Evolutionary conservation across 2,329 filamentous ascomycete genomes (phyloP).

Genomic region (Tolypocladium amazonense): DNA sequence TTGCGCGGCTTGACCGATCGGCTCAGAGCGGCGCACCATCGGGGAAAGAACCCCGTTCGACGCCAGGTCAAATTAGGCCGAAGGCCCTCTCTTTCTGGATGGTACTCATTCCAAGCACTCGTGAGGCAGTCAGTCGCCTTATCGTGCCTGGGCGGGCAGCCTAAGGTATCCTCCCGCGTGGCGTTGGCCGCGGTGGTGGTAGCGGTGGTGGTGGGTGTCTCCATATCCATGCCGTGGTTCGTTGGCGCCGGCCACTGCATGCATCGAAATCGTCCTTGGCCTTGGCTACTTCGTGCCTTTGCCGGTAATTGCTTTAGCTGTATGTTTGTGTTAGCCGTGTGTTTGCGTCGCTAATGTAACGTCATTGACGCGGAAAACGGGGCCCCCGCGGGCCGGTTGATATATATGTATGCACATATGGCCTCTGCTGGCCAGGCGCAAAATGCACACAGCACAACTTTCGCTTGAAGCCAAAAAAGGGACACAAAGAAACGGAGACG

Average conservation of each 20-base stretch:
- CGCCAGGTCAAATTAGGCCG: not conserved
- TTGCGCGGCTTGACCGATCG: not conserved
- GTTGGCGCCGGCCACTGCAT: slow-evolving; percentile 5
- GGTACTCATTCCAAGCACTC: not conserved
- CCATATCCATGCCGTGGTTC: slow-evolving; percentile 1
- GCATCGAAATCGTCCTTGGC: slow-evolving; percentile 4
- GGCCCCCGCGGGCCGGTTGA: slow-evolving; percentile 5
- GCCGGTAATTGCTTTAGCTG: slow-evolving; percentile 6
- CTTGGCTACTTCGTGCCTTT: slow-evolving; percentile 4
- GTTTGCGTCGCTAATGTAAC: slow-evolving; percentile 12
- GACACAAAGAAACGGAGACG: not conserved
- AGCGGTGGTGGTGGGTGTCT: slow-evolving; percentile 3
- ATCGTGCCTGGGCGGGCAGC: not conserved
- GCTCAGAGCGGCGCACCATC: not conserved
- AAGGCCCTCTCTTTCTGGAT: not conserved
- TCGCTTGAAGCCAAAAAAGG: not conserved
- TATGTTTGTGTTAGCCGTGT: slow-evolving; percentile 1
- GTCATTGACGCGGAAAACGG: slow-evolving; percentile 12
- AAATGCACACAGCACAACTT: not conserved
- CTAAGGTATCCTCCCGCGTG: slow-evolving; percentile 4
- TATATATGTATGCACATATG: slow-evolving; percentile 8
- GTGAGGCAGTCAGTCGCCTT: not conserved
- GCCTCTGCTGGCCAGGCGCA: not conserved
- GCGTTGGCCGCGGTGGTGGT: slow-evolving; percentile 1
- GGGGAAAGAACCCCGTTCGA: not conserved